Evolutionary conservation across 2,329 filamentous ascomycete genomes (phyloP), one percentile per base, ranked within the genome.

Genomic region (Penicillium palitans): DNA sequence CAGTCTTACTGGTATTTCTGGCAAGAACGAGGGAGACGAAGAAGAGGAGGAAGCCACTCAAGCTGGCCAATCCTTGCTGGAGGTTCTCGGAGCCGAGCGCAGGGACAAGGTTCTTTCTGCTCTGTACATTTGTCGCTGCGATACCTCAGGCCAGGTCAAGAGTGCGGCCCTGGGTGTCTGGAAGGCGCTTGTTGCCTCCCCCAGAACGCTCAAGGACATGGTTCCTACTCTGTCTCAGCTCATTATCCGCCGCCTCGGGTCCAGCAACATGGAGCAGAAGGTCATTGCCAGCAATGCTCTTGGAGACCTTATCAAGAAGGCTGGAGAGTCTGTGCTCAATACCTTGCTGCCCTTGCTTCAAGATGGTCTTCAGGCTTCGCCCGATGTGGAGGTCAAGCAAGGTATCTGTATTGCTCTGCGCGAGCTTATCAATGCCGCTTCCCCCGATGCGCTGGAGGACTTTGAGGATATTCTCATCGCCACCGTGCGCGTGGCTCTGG

Each of bases 181-280:
- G 95, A 99, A 99, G 80, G 93, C 93, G 59, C 82, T 98, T 70
- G 95, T 99, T 47, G 90, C 93, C 58, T 93, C 90, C 60, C 95
- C 95, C 33, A 88, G 88, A 66, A 97, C 90, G 15, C 87, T 99
- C 70, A 96, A 96, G 79, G 95, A 99, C 73, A 85, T 99, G 70
- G 89, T 97, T 47, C 93, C 95, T 45, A 97, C 92, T 1, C 87
- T 99, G 60, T 96, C 92, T 6, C 93, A 97, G 74, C 87, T 99
- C 63, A 89, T 99, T 68, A 98, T 99, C 73, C 87, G 91, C 59
- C 90, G 95, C 49, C 84, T 99, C 66, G 95, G 92, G 61, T 98
- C 93, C 74, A 90, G 93, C 46, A 98, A 97, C 72, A 93, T 96
- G 88, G 95, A 99, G 75, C 95, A 99, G 76, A 98, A 97, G 81